Conservation (phyloP, 305 asterid genomes). For the Fraxinus sp. region DNA sequence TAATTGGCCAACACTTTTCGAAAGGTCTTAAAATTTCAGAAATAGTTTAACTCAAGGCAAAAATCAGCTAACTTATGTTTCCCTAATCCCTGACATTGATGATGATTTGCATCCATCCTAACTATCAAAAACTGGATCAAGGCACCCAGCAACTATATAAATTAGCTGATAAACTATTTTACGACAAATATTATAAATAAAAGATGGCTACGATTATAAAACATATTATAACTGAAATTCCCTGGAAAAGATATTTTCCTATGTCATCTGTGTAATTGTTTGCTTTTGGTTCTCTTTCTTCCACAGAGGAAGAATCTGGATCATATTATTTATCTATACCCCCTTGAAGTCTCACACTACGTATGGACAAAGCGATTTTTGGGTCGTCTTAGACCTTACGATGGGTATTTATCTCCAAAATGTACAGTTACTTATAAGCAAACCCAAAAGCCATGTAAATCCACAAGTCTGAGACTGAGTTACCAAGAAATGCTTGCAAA, state of each 20-base stretch:
- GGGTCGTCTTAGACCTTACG: background rate
- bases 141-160: background rate
- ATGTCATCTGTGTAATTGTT: background rate
- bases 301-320: background rate
- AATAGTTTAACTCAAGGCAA: background rate
- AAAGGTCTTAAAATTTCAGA: background rate
- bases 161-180: background rate
- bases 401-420: background rate
- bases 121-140: background rate
- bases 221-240: background rate
- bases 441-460: background rate
- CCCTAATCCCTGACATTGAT: background rate
- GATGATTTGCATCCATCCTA: background rate
- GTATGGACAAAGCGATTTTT: background rate
- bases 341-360: background rate
- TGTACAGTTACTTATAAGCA: background rate
- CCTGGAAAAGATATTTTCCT: background rate
- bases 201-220: background rate
- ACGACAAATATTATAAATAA: background rate
- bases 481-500: background rate
- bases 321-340: background rate
- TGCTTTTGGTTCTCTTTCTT: background rate
- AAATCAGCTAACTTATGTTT: background rate
- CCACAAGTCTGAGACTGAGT: background rate
- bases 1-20: background rate